phyloP scores from a whole-genome alignment of 2,329 filamentous ascomycete genomes.

The Trichoderma sp. region DNA sequence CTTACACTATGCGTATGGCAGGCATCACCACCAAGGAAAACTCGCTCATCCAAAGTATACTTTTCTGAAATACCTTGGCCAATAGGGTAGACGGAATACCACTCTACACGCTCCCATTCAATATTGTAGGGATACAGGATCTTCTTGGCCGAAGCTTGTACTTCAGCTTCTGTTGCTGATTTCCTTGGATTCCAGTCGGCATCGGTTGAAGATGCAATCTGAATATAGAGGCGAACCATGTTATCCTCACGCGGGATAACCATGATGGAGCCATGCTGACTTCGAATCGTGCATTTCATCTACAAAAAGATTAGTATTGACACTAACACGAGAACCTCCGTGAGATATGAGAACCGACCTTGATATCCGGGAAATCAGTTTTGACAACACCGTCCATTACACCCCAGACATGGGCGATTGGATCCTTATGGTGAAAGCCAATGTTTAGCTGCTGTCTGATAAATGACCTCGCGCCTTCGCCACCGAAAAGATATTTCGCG shows the following conservation, averaged over 20 bases:
- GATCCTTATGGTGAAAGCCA: slow-evolving; percentile 70
- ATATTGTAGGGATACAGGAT: slow-evolving; percentile 70
- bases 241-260: slow-evolving; percentile 15
- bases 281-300: slow-evolving; percentile 41
- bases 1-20: slow-evolving; percentile 76
- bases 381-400: slow-evolving; percentile 75
- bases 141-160: slow-evolving; percentile 66
- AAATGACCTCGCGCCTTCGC: slow-evolving; percentile 70
- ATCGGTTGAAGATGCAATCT: slow-evolving; percentile 62
- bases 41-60: slow-evolving; percentile 68
- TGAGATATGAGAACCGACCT: slow-evolving; percentile 49
- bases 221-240: slow-evolving; percentile 16
- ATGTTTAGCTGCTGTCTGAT: slow-evolving; percentile 69
- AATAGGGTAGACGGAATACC: slow-evolving; percentile 78
- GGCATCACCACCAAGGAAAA: slow-evolving; percentile 78
- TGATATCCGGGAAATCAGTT: slow-evolving; percentile 78
- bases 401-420: slow-evolving; percentile 73
- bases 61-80: slow-evolving; percentile 72
- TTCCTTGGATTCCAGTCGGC: slow-evolving; percentile 64
- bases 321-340: too few relatives aligned
- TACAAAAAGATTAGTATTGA: slow-evolving; percentile 51
- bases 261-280: slow-evolving; percentile 15
- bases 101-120: slow-evolving; percentile 69
- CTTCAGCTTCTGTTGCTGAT: slow-evolving; percentile 65
- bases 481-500: slow-evolving; percentile 72